phyloP scores from a whole-genome alignment of 257 asterid species.

The Verbascum thapsus region DNA sequence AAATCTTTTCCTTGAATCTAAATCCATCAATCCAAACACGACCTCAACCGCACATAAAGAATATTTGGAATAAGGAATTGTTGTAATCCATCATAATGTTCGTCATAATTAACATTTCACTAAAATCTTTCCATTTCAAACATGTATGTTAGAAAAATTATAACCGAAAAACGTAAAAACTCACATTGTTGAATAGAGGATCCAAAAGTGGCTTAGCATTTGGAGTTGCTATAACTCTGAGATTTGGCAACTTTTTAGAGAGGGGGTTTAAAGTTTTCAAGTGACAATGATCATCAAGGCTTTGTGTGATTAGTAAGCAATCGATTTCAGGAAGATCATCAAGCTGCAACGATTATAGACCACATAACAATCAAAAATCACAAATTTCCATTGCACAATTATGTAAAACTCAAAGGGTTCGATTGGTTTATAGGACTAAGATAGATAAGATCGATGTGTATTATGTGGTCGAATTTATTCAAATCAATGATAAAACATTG shows the following conservation, averaged over 20 bases:
- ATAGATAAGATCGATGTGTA: too few species aligned
- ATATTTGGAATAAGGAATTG: too few species aligned
- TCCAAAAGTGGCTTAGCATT: slow-evolving; percentile 78
- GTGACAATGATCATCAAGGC: slow-evolving; percentile 98
- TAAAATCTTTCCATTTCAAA: too few species aligned
- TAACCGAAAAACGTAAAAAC: slow-evolving; percentile 24
- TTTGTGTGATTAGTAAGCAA: slow-evolving; percentile 87
- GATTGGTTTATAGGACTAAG: too few species aligned
- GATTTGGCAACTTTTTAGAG: slow-evolving; percentile 63
- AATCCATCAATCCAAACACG: too few species aligned
- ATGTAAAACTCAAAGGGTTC: too few species aligned
- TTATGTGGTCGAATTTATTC: too few species aligned
- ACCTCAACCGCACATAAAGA: too few species aligned
- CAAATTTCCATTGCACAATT: not conserved
- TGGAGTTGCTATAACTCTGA: slow-evolving; percentile 80
- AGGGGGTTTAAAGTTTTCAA: slow-evolving; percentile 82
- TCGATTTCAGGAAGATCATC: slow-evolving; percentile 81
- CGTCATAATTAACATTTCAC: too few species aligned
- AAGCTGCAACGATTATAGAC: slow-evolving; percentile 57
- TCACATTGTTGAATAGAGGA: slow-evolving; percentile 80
- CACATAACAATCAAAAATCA: slow-evolving; percentile 29
- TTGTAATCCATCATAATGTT: too few species aligned
- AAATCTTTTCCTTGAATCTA: too few species aligned
- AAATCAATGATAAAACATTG: too few species aligned
- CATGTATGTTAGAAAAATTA: not conserved